These are phyloP conservation scores for Climacium dendroides DNA, from an alignment of 225 moss, liverwort and hornwort species.

Conservation along the genomic window DNA sequence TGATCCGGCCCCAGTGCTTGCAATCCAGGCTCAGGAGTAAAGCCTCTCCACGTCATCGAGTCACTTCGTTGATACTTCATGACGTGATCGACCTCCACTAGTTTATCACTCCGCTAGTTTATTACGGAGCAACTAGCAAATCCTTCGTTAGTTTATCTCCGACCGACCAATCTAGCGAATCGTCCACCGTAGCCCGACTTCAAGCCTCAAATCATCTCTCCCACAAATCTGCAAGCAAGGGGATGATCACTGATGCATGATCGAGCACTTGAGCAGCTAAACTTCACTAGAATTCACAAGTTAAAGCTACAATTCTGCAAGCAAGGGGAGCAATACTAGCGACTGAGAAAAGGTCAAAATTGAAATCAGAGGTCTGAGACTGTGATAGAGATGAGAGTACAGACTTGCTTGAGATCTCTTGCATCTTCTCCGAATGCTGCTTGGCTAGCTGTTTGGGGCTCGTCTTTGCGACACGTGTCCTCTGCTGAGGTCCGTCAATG, in stretches of 20 bases:
- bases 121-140: too few species aligned
- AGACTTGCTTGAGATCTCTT: not conserved
- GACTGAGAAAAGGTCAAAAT: not conserved
- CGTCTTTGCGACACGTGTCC: not conserved
- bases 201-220: not conserved
- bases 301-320: not conserved
- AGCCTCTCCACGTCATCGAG: constrained; percentile 3
- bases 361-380: not conserved
- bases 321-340: too few species aligned
- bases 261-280: not conserved
- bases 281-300: not conserved
- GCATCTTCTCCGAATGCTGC: not conserved
- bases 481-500: not conserved
- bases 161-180: not conserved
- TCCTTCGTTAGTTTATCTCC: not conserved
- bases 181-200: not conserved
- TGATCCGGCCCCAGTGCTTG: not conserved
- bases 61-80: constrained; percentile 13
- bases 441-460: not conserved
- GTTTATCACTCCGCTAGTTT: not conserved
- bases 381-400: not conserved
- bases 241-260: not conserved
- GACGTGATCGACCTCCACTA: not conserved
- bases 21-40: not conserved
- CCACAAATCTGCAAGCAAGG: not conserved